phyloP scores from a whole-genome alignment of 768 basidiomycete species.

The Suillus tomentosus region DNA sequence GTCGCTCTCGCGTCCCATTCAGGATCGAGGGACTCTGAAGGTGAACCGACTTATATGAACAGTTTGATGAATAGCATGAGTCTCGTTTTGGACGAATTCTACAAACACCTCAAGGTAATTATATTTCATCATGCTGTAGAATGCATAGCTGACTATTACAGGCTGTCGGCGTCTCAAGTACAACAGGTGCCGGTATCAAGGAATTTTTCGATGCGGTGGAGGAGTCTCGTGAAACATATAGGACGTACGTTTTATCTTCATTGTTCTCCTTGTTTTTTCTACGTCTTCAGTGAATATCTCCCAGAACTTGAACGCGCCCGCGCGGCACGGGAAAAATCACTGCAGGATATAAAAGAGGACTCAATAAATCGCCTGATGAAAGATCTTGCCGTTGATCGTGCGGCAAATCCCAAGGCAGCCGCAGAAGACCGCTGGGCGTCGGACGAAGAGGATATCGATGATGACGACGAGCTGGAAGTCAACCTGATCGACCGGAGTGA shows the following conservation, averaged over 20 bases:
- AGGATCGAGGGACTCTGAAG: slow-evolving; percentile 71
- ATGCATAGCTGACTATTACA: slow-evolving; percentile 31
- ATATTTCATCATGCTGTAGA: neutral
- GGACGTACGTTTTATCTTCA: slow-evolving; percentile 55
- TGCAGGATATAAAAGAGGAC: slow-evolving; percentile 70
- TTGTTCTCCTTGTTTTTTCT: neutral
- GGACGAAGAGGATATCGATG: slow-evolving; percentile 52
- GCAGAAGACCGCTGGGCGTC: slow-evolving; percentile 64
- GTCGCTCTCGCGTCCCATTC: slow-evolving; percentile 74
- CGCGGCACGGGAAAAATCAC: slow-evolving; percentile 59
- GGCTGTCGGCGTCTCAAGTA: slow-evolving; percentile 94
- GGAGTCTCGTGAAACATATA: slow-evolving; percentile 84
- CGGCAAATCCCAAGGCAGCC: slow-evolving; percentile 58
- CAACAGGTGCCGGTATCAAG: slow-evolving; percentile 92
- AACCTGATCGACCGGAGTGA: slow-evolving; percentile 74
- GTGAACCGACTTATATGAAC: slow-evolving; percentile 97
- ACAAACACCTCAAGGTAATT: slow-evolving; percentile 88
- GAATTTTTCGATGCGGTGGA: slow-evolving; percentile 94
- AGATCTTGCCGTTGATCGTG: slow-evolving; percentile 76
- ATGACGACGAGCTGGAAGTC: slow-evolving; percentile 51
- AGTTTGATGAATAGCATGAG: slow-evolving; percentile 99
- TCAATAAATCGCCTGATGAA: slow-evolving; percentile 77
- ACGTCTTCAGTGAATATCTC: slow-evolving; percentile 77
- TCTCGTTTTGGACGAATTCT: slow-evolving; percentile 96
- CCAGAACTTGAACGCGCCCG: slow-evolving; percentile 83